Evolutionary conservation across 2,329 filamentous ascomycete species (phyloP), one percentile per base, ranked within the genome.

Genomic region (Colletotrichum trifolii): DNA sequence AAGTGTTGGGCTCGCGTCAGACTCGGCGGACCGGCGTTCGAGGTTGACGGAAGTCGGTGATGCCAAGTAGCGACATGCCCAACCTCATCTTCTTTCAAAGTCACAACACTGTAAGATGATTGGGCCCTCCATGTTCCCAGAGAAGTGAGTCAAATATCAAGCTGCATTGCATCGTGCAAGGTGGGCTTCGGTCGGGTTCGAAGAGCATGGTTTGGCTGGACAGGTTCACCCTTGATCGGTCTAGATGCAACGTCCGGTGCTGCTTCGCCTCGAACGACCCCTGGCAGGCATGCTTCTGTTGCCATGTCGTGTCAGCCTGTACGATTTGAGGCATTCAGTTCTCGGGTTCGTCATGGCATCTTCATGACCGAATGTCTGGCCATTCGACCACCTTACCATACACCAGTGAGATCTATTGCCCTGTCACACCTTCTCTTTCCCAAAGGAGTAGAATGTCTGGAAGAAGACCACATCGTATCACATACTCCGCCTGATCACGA

Each of bases 1-100:
- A 40, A 12, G 25, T n/a, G 11, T 48, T 33, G 15, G 13, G 17
- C 25, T 17, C n/a, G 13, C 42, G 13, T 43, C 13, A 13, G 25
- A 50, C 11, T 45, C 49, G 43, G 17, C 38, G 34, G 53, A 40
- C 33, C 49, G 43, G 48, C 33, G 48, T 2, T 43, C 43, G 45
- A 17, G 11, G 25, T 43, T 13, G 35, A 54, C 38, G 49, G 17
- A 45, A 13, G 48, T 25, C 48, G 34, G 48, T 25, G 58, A 40
- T 36, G 36, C 43, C 12, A 42, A 53, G 48, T 48, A 64, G 46
- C 46, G 52, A 58, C 38, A 48, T 66, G 53, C 17, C 63, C 53
- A 53, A 54, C 6, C 1, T 49, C 39, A n/a, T 25, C 39, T 43
- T 13, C 17, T 35, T 57, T 46, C 9, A 13, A 25, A 17, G 12